Evolutionary conservation across 2,329 filamentous ascomycete species (phyloP).

Genomic region (Juglanconis oblonga): DNA sequence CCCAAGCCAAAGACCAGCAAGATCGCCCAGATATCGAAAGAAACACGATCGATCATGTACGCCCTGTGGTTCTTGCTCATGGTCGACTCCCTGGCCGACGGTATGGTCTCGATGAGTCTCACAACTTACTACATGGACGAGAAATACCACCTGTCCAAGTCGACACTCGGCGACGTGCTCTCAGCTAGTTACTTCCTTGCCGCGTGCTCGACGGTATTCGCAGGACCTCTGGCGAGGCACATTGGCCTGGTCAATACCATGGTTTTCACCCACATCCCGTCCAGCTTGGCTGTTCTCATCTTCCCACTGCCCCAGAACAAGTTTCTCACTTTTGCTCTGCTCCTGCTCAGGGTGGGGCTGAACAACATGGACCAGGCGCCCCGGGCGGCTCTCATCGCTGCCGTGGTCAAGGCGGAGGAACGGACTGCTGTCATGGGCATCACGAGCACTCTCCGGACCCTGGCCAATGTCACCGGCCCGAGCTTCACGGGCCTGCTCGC

Average conservation of each 20-base stretch:
- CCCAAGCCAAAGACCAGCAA: conserved; percentile 29
- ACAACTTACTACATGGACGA: conserved; percentile 58
- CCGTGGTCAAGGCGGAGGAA: conserved; percentile 62
- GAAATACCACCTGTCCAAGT: conserved; percentile 54
- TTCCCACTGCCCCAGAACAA: conserved; percentile 55
- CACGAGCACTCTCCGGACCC: conserved; percentile 57
- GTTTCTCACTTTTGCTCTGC: conserved; percentile 49
- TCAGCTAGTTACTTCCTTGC: conserved; percentile 53
- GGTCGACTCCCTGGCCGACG: conserved; percentile 63
- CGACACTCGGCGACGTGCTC: conserved; percentile 57
- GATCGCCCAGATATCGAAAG: conserved; percentile 53
- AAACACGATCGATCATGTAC: conserved; percentile 58
- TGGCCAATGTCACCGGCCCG: conserved; percentile 54
- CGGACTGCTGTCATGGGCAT: conserved; percentile 70
- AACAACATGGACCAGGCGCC: conserved; percentile 71
- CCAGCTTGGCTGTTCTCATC: conserved; percentile 56
- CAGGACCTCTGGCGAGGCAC: conserved; percentile 53
- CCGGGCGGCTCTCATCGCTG: conserved; percentile 63
- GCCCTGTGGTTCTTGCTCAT: conserved; percentile 63
- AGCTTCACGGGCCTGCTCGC: conserved; percentile 55
- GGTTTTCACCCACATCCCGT: conserved; percentile 61
- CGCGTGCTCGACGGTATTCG: conserved; percentile 52
- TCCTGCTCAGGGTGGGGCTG: conserved; percentile 58
- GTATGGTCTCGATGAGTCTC: conserved; percentile 58
- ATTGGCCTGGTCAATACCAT: conserved; percentile 64